Evolutionary conservation across 2,329 filamentous ascomycete species (phyloP).

Genomic region (Truncatella angustata): DNA sequence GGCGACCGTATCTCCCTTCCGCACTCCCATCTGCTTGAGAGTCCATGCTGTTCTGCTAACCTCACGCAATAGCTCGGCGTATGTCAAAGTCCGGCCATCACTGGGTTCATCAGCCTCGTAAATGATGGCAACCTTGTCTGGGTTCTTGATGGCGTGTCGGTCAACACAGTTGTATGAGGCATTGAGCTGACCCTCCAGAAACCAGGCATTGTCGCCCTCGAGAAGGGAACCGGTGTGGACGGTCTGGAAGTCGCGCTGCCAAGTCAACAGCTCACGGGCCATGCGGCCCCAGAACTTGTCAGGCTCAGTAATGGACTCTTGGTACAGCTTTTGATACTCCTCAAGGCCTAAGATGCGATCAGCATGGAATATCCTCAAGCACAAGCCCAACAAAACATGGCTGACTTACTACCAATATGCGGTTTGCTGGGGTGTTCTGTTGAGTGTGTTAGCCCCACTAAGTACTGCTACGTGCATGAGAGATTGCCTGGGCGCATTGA

Average conservation of each 20-base stretch:
- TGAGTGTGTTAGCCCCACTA: slow-evolving; percentile 6
- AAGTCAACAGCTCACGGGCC: slow-evolving; percentile 86
- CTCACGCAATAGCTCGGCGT: slow-evolving; percentile 87
- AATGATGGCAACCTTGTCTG: slow-evolving; percentile 91
- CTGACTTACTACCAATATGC: slow-evolving; percentile 59
- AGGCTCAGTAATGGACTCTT: slow-evolving; percentile 86
- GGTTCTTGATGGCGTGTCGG: slow-evolving; percentile 92
- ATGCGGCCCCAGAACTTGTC: slow-evolving; percentile 85
- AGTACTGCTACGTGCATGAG: not conserved
- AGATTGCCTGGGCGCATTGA: slow-evolving; percentile 12
- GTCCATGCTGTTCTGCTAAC: slow-evolving; percentile 85
- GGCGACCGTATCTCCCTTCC: slow-evolving; percentile 95
- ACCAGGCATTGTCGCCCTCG: slow-evolving; percentile 89
- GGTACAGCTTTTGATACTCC: slow-evolving; percentile 67
- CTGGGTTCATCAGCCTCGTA: slow-evolving; percentile 93
- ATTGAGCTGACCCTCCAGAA: slow-evolving; percentile 88
- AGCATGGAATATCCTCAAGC: not conserved
- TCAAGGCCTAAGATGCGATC: slow-evolving; percentile 49
- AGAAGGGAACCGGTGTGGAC: slow-evolving; percentile 74
- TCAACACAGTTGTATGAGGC: slow-evolving; percentile 98
- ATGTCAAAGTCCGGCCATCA: slow-evolving; percentile 87
- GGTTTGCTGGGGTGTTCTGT: slow-evolving; percentile 69
- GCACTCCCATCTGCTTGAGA: slow-evolving; percentile 91
- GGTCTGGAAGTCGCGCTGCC: slow-evolving; percentile 89
- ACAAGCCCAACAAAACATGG: not conserved